Evolutionary conservation across 1,284 basidiomycete species (phyloP), one percentile per base, ranked within the genome.

Genomic region (Ustanciosporium gigantosporum): DNA sequence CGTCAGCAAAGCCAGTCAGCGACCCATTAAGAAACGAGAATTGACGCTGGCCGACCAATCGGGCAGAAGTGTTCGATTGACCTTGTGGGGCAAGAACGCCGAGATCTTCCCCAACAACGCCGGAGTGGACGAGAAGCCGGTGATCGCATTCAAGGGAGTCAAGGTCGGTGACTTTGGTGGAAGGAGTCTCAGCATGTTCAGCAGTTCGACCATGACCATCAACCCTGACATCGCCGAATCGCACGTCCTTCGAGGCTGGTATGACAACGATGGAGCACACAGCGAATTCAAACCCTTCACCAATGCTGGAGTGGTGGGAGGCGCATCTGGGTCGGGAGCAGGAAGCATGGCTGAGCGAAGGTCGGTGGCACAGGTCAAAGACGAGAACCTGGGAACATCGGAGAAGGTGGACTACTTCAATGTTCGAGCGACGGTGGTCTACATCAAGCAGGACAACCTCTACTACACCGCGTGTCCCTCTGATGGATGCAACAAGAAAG

Each of bases 21-120:
- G 70, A 31, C 73, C 68, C 6, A 65, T 77, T 9, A 56, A 69
- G 51, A 77, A 77, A 66, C 53, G 75, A 17, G 75, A 76, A 44
- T 46, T 77, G 37, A 87, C 85, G 1, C 81, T 99, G 15, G 91
- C 93, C 14, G 95, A 99, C 77, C 85, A 85, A 58, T 88, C 90
- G 8, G 84, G 84, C 24, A 91, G 83, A 77, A 86, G 86, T 25
- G 87, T 94, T 27, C 85, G 90, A 23, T 79, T 97, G 62, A 98
- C 95, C 3, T 81, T 98, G 5, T 99, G 95, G 94, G 95, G 94
- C 23, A 92, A 90, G 78, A 88, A 90, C 76, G 95, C 94, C 2
- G 92, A 97, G 76, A 84, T 84, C 36, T 98, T 88, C 56, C 60
- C 66, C 25, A 61, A 61, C 38, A 66, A 67, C 15, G 51, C 64